Conservation (phyloP, 2,329 filamentous ascomycete species). For the Ceratocystis albifundus region DNA sequence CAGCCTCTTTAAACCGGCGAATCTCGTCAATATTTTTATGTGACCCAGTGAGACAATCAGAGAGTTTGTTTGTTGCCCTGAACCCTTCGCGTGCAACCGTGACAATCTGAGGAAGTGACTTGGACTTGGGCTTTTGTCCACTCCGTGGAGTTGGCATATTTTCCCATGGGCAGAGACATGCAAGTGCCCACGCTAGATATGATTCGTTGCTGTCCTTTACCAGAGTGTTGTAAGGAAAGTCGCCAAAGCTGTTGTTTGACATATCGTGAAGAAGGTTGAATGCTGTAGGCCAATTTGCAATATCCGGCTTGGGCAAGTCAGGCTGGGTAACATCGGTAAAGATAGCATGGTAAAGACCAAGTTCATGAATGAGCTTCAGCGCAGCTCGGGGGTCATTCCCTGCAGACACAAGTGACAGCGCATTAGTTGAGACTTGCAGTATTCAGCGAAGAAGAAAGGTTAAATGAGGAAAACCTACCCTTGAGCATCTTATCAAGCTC, state of each 20-base stretch:
- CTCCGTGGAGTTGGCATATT: conserved; percentile 35
- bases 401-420: conserved; percentile 24
- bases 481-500: conserved; percentile 88
- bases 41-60: conserved; percentile 53
- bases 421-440: neutral
- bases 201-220: conserved; percentile 51
- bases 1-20: conserved; percentile 46
- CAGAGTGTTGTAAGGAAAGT: conserved; percentile 43
- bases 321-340: conserved; percentile 56
- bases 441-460: neutral
- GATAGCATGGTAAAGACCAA: conserved; percentile 59
- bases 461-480: conserved; percentile 35
- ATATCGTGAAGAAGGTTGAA: conserved; percentile 54
- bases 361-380: conserved; percentile 52
- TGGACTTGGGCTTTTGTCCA: conserved; percentile 40
- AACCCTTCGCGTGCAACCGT: conserved; percentile 65
- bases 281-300: conserved; percentile 47
- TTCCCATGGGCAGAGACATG: conserved; percentile 64
- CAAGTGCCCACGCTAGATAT: conserved; percentile 68
- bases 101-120: conserved; percentile 39
- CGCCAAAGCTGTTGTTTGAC: conserved; percentile 33
- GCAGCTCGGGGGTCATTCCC: conserved; percentile 50
- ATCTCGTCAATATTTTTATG: conserved; percentile 54
- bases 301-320: conserved; percentile 44
- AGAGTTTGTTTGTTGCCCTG: conserved; percentile 64